Evolutionary conservation across 2,329 filamentous ascomycete genomes (phyloP).

Genomic region (Aciculosporium take): DNA sequence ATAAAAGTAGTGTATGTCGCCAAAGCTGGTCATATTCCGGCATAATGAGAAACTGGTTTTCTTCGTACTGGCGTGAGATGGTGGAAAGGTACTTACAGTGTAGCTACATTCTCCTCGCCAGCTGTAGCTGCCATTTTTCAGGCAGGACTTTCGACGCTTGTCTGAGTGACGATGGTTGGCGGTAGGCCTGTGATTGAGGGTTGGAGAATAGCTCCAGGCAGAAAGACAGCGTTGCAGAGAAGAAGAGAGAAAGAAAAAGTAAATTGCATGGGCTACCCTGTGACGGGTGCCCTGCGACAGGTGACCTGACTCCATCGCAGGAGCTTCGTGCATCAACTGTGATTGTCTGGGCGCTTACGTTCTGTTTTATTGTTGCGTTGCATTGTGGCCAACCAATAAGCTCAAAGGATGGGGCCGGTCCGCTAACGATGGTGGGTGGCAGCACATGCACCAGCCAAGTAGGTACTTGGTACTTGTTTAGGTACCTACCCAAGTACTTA

Average conservation of each 20-base stretch:
- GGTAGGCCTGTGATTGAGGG: neutral
- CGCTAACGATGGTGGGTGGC: no score
- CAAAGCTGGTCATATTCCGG: constrained; percentile 39
- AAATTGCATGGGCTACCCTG: neutral
- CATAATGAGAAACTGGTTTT: neutral
- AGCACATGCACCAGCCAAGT: no score
- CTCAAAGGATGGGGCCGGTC: neutral
- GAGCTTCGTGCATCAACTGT: neutral
- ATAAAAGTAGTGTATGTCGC: constrained; percentile 69
- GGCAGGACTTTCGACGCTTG: neutral
- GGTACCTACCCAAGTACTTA: neutral
- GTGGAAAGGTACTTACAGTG: constrained; percentile 29
- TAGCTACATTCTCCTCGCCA: constrained; percentile 37
- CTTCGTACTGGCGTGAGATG: neutral
- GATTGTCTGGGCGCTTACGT: constrained; percentile 3
- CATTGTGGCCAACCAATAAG: neutral
- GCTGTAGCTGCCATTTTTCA: constrained; percentile 30
- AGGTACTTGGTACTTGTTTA: neutral
- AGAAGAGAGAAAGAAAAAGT: no score
- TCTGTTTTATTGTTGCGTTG: neutral
- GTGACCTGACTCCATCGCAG: neutral
- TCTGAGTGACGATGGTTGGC: neutral
- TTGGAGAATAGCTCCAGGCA: neutral
- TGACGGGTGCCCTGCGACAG: neutral
- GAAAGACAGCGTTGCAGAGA: constrained; percentile 1